phyloP scores from a whole-genome alignment of 495 filamentous ascomycete genomes.

The Amphirosellinia nigrospora region DNA sequence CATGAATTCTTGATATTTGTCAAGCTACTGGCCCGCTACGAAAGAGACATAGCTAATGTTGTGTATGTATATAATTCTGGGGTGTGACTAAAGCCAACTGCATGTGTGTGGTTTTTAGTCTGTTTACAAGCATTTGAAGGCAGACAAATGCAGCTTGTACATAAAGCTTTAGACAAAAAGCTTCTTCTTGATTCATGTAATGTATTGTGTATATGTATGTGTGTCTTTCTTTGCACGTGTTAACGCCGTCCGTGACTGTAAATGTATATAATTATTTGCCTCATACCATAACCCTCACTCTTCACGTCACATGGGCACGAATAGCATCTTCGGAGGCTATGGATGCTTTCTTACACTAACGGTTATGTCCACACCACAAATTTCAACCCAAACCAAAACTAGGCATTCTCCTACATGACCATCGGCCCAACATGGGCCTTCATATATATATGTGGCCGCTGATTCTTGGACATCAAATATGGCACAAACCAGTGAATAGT shows the following conservation, averaged over 20 bases:
- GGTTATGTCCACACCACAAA: background rate
- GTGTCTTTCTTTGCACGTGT: background rate
- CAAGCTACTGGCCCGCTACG: slow-evolving; percentile 12
- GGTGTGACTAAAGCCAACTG: slow-evolving; percentile 1
- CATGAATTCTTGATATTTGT: slow-evolving; percentile 30
- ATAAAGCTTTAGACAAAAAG: slow-evolving; percentile 28
- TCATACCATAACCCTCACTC: background rate
- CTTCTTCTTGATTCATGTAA: slow-evolving; percentile 10
- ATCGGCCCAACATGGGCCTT: background rate
- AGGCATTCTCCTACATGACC: background rate
- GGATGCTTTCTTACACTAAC: background rate
- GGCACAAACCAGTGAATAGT: too few species aligned
- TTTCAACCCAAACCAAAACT: background rate
- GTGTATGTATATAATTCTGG: slow-evolving; percentile 34
- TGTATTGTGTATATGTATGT: background rate
- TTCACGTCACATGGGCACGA: background rate
- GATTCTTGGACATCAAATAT: background rate
- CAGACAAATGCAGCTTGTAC: slow-evolving; percentile 26
- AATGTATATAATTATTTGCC: background rate
- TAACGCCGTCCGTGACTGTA: too few species aligned
- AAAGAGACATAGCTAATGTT: slow-evolving; percentile 20
- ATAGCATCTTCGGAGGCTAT: background rate
- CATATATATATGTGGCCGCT: background rate
- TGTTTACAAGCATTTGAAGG: slow-evolving; percentile 22
- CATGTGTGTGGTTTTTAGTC: slow-evolving; percentile 8